Percentiles rank a stretch among this genome's conserved stretches.
phyloP scores from a whole-genome alignment of 2,329 filamentous ascomycete genomes.

The Aschersonia sp. region DNA sequence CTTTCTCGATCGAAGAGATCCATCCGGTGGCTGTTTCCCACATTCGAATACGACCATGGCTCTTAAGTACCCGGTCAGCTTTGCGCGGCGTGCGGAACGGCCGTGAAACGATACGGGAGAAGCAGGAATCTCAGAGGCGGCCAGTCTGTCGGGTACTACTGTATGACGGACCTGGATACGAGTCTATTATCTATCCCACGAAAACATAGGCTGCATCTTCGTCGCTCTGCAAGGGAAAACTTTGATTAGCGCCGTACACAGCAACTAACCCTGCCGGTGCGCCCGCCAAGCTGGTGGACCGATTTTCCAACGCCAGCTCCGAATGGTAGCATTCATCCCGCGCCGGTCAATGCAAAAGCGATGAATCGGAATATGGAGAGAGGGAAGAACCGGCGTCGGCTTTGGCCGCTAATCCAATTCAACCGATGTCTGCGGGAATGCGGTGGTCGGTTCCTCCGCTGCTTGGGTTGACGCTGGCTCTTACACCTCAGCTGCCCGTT shows the following conservation, averaged over 20 bases:
- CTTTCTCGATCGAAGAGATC: neutral
- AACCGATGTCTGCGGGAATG: neutral
- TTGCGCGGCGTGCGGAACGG: neutral
- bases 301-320: neutral
- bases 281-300: too few relatives aligned
- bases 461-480: neutral
- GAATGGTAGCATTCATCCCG: neutral
- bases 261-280: neutral
- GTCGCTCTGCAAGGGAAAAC: neutral
- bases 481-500: neutral
- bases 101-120: neutral
- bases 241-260: neutral
- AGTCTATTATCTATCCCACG: neutral
- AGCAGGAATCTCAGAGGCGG: neutral
- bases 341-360: neutral
- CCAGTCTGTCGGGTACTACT: neutral
- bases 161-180: neutral
- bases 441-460: neutral
- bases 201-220: neutral
- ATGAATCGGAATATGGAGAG: neutral
- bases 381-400: too few relatives aligned
- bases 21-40: neutral
- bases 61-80: too few relatives aligned
- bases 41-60: too few relatives aligned
- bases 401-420: too few relatives aligned